A percentile compares a stretch with the other conserved stretches of the same genome.
Evolutionary conservation across 805 yeast species (phyloP).

Genomic region (Candida andamanensis): DNA sequence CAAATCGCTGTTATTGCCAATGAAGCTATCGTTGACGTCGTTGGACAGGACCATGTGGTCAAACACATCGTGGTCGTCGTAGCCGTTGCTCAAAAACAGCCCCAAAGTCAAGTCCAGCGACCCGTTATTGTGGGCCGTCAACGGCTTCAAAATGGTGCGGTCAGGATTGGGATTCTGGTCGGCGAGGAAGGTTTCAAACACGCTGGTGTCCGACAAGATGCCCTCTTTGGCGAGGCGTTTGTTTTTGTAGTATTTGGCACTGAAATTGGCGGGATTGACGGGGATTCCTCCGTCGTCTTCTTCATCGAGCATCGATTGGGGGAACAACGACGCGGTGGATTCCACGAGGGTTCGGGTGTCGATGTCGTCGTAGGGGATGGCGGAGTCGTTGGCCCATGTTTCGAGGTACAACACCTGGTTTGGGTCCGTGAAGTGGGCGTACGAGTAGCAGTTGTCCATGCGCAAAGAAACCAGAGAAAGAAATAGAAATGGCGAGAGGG

Average conservation of each 20-base stretch:
- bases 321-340: conserved; percentile 31
- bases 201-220: conserved; percentile 32
- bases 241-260: conserved; percentile 36
- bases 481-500: no score
- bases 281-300: conserved; percentile 38
- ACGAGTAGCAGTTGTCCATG: conserved; percentile 11
- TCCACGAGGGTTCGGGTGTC: conserved; percentile 35
- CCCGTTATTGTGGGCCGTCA: conserved; percentile 9
- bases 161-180: conserved; percentile 18
- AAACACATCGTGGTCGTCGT: conserved; percentile 7
- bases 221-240: conserved; percentile 23
- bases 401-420: conserved; percentile 39
- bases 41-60: conserved; percentile 11
- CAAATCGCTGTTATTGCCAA: conserved; percentile 26
- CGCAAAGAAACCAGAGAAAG: no score
- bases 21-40: conserved; percentile 22
- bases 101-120: conserved; percentile 19
- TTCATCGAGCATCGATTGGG: conserved; percentile 33
- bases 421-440: conserved; percentile 32
- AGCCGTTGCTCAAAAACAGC: conserved; percentile 22
- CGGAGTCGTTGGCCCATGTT: conserved; percentile 33
- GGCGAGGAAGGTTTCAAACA: conserved; percentile 22
- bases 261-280: conserved; percentile 29
- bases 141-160: conserved; percentile 27
- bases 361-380: conserved; percentile 37